These are phyloP conservation scores for Fusarium phyllophilum DNA, from an alignment of 2,329 filamentous ascomycete genomes.

Conservation along the genomic window DNA sequence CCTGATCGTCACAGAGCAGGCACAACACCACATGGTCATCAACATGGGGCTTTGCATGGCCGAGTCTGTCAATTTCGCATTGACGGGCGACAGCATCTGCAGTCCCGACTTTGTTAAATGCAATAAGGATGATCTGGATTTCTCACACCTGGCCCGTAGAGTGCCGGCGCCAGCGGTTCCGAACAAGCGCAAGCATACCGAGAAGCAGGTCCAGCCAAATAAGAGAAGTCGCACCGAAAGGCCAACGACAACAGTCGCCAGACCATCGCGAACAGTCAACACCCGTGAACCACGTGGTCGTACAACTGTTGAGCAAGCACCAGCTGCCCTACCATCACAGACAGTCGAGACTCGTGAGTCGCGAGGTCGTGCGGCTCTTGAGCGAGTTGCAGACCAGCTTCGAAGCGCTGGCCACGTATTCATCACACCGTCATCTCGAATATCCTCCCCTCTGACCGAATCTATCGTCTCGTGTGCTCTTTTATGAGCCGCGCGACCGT, in stretches of 20 bases:
- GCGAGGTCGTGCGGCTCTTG: background rate
- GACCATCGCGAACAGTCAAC: background rate
- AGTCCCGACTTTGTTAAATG: background rate
- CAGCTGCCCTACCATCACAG: background rate
- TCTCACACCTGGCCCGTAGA: too few relatives aligned
- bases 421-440: background rate
- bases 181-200: background rate
- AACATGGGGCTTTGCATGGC: background rate
- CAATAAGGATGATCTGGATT: too few relatives aligned
- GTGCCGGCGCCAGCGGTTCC: background rate
- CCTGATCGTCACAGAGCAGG: background rate
- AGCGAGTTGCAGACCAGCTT: background rate
- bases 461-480: background rate
- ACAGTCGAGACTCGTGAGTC: background rate
- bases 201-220: background rate
- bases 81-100: background rate
- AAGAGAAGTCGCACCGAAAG: background rate
- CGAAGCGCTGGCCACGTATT: background rate
- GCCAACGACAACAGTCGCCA: rapidly evolving
- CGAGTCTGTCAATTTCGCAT: background rate
- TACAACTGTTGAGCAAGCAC: background rate
- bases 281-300: background rate
- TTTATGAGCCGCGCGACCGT: background rate
- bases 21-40: background rate
- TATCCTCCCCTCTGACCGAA: background rate